Conservation (phyloP, 2,329 filamentous ascomycete genomes). For the Sphaerulina vaccinii region DNA sequence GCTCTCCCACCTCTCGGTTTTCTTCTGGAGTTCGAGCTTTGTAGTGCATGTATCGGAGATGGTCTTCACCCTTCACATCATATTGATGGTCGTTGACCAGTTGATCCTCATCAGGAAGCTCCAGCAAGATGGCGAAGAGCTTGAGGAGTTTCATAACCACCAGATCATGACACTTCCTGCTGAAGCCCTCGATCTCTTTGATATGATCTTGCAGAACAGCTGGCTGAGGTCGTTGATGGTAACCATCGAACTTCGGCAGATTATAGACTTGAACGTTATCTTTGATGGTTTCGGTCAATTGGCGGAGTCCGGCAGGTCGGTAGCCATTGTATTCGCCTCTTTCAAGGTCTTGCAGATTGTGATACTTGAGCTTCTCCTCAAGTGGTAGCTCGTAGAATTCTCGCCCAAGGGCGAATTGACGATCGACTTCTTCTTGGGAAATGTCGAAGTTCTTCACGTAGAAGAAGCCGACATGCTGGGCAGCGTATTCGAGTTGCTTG, state of each 20-base stretch:
- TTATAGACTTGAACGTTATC: constrained; percentile 63
- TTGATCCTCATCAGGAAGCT: constrained; percentile 59
- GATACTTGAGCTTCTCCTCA: constrained; percentile 59
- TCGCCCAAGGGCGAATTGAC: constrained; percentile 60
- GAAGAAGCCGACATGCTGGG: constrained; percentile 55
- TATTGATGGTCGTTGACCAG: constrained; percentile 59
- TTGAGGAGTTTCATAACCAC: constrained; percentile 58
- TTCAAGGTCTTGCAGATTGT: constrained; percentile 32
- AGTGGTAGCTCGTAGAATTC: constrained; percentile 56
- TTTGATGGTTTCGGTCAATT: constrained; percentile 22
- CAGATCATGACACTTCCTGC: constrained; percentile 50
- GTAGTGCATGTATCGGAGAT: constrained; percentile 49
- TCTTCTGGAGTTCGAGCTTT: constrained; percentile 27
- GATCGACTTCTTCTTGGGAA: constrained; percentile 57
- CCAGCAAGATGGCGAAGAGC: constrained; percentile 60
- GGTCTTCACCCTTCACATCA: constrained; percentile 57
- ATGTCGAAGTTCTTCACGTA: constrained; percentile 64
- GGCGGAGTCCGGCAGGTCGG: constrained; percentile 22
- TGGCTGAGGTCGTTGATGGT: constrained; percentile 25
- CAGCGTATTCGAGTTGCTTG: constrained; percentile 52
- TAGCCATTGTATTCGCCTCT: constrained; percentile 32
- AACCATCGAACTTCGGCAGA: constrained; percentile 52
- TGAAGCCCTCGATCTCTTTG: constrained; percentile 57
- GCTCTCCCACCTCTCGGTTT: constrained; percentile 22
- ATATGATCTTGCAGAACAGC: constrained; percentile 47